Evolutionary conservation across 805 yeast genomes (phyloP).

Genomic region (Scheffersomyces ergatensis): DNA sequence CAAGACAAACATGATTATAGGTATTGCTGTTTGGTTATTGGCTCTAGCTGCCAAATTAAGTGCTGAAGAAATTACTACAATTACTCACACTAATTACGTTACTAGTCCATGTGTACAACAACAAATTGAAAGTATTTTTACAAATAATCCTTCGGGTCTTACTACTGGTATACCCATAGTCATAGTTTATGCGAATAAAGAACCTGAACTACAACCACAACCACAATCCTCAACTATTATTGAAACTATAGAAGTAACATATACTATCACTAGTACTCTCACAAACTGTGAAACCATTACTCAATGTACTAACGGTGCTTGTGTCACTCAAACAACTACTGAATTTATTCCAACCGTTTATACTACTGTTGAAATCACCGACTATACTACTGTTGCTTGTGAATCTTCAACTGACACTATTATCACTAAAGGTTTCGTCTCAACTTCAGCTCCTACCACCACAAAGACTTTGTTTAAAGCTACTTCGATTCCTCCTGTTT

Average conservation of each 20-base stretch:
- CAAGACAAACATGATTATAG: constrained; percentile 1
- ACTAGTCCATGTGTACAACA: constrained; percentile 20
- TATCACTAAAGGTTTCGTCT: not conserved
- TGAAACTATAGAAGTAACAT: constrained; percentile 15
- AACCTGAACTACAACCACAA: constrained; percentile 3
- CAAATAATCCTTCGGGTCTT: constrained; percentile 13
- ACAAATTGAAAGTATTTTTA: constrained; percentile 14
- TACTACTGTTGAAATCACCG: constrained; percentile 9
- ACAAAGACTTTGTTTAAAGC: constrained; percentile 26
- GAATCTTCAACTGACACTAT: constrained; percentile 1
- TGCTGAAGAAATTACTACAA: constrained; percentile 16
- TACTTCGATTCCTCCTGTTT: constrained; percentile 20
- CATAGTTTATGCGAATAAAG: constrained; percentile 20
- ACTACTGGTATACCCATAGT: constrained; percentile 29
- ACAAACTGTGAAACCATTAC: constrained; percentile 13
- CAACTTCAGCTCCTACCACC: constrained; percentile 24
- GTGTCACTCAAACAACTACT: constrained; percentile 8
- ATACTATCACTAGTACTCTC: constrained; percentile 16
- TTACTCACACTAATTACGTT: constrained; percentile 24
- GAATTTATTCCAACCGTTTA: constrained; percentile 3
- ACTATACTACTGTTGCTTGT: not conserved
- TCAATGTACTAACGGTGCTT: constrained; percentile 10
- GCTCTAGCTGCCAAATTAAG: constrained; percentile 1
- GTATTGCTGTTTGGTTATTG: not conserved
- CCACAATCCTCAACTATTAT: constrained; percentile 7